phyloP scores from a whole-genome alignment of 805 yeast genomes.

The Teunomyces aglyptinius region DNA sequence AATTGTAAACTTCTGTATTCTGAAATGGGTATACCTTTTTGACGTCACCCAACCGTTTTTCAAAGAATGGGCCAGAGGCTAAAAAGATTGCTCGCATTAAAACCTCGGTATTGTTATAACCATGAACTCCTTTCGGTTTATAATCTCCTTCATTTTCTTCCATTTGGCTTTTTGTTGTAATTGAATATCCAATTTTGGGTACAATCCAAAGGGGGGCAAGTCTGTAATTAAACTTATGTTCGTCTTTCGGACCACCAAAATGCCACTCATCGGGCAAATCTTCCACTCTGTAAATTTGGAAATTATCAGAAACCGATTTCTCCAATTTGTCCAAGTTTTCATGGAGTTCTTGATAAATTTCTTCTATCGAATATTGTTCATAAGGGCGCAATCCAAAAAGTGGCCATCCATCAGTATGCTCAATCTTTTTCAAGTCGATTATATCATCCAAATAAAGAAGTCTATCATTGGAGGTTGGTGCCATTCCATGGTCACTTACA shows the following conservation, averaged over 20 bases:
- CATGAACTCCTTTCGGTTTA: constrained; percentile 77
- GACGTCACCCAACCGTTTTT: constrained; percentile 26
- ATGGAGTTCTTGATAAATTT: constrained; percentile 45
- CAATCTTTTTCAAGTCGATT: constrained; percentile 51
- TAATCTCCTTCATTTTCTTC: constrained; percentile 48
- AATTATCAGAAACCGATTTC: constrained; percentile 24
- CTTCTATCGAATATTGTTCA: constrained; percentile 35
- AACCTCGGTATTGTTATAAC: constrained; percentile 73
- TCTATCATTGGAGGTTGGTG: constrained; percentile 74
- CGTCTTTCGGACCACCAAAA: constrained; percentile 44
- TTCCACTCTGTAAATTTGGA: constrained; percentile 50
- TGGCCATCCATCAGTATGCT: constrained; percentile 84
- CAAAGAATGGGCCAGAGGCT: constrained; percentile 79
- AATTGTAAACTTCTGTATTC: constrained; percentile 71
- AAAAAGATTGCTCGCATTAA: constrained; percentile 82
- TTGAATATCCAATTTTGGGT: constrained; percentile 77
- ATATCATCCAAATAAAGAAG: constrained; percentile 72
- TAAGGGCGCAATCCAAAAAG: constrained; percentile 70
- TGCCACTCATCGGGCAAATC: constrained; percentile 54
- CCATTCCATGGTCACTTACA: constrained; percentile 93
- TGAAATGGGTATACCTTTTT: constrained; percentile 57
- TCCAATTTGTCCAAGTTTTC: constrained; percentile 24
- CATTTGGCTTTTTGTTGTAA: constrained; percentile 62
- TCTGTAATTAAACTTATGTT: constrained; percentile 50
- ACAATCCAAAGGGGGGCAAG: constrained; percentile 85